These are phyloP conservation scores for Gomphus bonarii DNA, from an alignment of 1,284 basidiomycete genomes.

Conservation along the genomic window DNA sequence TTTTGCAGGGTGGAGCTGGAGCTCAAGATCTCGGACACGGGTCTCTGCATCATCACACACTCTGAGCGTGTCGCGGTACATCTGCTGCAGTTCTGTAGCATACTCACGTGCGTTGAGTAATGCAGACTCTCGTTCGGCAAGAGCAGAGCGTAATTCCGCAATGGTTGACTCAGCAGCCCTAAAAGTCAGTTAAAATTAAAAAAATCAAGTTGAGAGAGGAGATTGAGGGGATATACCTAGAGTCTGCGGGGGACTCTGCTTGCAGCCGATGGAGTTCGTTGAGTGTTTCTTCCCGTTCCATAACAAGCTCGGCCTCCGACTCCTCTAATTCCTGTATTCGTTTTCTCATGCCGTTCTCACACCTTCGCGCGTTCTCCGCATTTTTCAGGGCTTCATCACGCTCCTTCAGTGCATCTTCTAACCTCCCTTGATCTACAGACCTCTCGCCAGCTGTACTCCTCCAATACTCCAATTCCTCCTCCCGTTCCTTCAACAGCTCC, in stretches of 20 bases:
- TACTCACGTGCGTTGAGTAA: constrained; percentile 2
- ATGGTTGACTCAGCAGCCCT: not conserved
- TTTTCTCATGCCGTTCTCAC: not conserved
- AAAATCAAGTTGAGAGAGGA: not conserved
- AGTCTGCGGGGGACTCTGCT: constrained; percentile 20
- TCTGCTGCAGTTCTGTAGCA: constrained; percentile 5
- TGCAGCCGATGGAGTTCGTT: constrained; percentile 31
- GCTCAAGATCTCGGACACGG: constrained; percentile 16
- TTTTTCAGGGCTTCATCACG: constrained; percentile 32
- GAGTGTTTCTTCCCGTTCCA: constrained; percentile 38
- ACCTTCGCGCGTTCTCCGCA: constrained; percentile 27
- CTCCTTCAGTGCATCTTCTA: constrained; percentile 30
- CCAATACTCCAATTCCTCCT: constrained; percentile 35
- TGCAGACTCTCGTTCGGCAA: constrained; percentile 6
- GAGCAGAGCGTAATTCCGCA: not conserved
- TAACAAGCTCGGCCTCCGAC: constrained; percentile 26
- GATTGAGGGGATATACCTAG: constrained; percentile 10
- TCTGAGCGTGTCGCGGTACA: constrained; percentile 2
- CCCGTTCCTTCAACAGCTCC: constrained; percentile 39
- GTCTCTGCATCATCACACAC: constrained; percentile 17
- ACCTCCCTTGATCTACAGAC: not conserved
- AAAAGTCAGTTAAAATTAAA: not conserved
- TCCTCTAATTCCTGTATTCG: constrained; percentile 23
- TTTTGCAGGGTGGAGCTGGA: not conserved
- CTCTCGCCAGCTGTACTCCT: constrained; percentile 12